Conservation (phyloP, 208 protist species). For the Acanthamoeba triangularis region DNA sequence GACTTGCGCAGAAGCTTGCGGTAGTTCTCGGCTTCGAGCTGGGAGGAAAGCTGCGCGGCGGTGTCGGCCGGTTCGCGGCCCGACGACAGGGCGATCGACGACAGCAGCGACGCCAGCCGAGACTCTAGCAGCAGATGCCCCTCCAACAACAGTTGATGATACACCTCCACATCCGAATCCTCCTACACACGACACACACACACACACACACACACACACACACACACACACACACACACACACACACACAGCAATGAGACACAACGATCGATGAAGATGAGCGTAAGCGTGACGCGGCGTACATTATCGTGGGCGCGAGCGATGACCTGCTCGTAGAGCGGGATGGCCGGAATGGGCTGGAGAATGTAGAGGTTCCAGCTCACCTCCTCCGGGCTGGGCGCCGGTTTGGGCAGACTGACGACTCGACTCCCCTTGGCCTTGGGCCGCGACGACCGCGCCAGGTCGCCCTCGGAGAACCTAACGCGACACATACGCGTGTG, state of each 20-base stretch:
- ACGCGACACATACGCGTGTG: background rate
- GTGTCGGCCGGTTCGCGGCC: background rate
- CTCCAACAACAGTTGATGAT: slow-evolving; percentile 56
- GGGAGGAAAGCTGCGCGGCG: background rate
- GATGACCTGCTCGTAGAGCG: slow-evolving; percentile 54
- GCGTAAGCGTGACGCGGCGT: background rate
- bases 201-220: too few species aligned
- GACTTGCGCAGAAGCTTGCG: slow-evolving; percentile 54
- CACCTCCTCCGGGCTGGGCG: slow-evolving; percentile 4
- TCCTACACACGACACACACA: background rate
- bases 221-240: too few species aligned
- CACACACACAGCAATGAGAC: too few species aligned
- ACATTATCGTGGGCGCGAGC: slow-evolving; percentile 25
- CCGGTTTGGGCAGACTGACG: background rate
- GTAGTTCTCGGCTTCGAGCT: slow-evolving; percentile 53
- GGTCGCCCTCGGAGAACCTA: background rate
- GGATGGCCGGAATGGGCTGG: slow-evolving; percentile 21
- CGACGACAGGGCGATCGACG: background rate
- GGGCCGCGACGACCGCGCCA: background rate
- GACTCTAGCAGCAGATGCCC: slow-evolving; percentile 29
- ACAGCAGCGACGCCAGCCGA: slow-evolving; percentile 1
- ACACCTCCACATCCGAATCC: slow-evolving; percentile 50
- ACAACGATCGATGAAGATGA: too few species aligned
- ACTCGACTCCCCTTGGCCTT: background rate
- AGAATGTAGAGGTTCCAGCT: slow-evolving; percentile 62